Evolutionary conservation across 1,139 yeast species (phyloP), one percentile per base, ranked within the genome.

Genomic region (Pichia sp.): DNA sequence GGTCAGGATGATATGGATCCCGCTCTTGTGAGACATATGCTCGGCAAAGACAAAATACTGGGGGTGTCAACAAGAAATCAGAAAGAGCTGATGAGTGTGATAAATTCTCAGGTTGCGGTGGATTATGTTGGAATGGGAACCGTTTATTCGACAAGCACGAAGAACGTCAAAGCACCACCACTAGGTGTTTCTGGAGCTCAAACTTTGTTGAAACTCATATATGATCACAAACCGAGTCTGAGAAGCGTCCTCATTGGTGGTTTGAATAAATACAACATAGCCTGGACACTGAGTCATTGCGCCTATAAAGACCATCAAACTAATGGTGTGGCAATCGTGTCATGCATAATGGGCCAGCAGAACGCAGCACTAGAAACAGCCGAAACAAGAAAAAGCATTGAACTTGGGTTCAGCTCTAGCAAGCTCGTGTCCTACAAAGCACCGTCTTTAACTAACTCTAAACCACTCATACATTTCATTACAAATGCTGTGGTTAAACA

Each of bases 1-100:
- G 97, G 97, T 1, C 97, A 88, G 61, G 92, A 83, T 47, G 97
- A 90, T 59, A 85, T 90, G 86, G 70, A 69, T n/a, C 82, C 83
- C 3, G 61, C 63, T 1, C 52, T 71, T 29, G 94, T 78, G 0
- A 64, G 97, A 37, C 60, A 68, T 53, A 56, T 85, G 37, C 63
- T 90, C 28, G 96, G 96, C 0, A 75, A 80, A 1, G 69, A 76
- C 48, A 86, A 82, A 65, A 81, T 90, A 48, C 61, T 90, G 39
- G 97, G 97, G 1, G 81, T 90, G 44, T 80, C 92, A 37, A 85
- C 86, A 38, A 77, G 82, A 5, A 69, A 68, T 38, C 69, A 69
- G 0, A 68, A 69, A 3, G 95, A 87, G 58, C 77, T 82, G 1
- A 65, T 69, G 37, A 64, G 62, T 33, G 88, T 83, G 0, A 71